Evolutionary conservation across 345 rosid genomes (phyloP), one percentile per base, ranked within the genome.

Genomic region (Eucalyptus cladocalyx): DNA sequence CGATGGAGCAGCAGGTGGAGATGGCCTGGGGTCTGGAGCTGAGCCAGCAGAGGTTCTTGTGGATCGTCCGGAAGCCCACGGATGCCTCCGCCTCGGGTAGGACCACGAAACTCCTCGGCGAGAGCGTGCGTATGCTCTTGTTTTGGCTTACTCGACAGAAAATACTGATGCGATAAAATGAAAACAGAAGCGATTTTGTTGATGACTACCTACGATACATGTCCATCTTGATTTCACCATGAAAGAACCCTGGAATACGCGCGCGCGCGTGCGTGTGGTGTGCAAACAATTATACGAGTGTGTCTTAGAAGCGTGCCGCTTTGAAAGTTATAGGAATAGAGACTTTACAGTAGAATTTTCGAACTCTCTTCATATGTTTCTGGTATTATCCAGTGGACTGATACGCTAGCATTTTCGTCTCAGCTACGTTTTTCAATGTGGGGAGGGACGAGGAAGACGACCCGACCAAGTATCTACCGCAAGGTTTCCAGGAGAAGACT

Each of bases 21-120:
- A 81, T 93, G 86, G 95, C 94, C 1, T 90, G 91, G 91, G 95
- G 94, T 23, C 86, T 94, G 15, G 94, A 93, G 87, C 86, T 91
- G 86, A 92, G 95, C 88, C 86, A 81, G 42, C 95, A 94, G 32
- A 90, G 92, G 53, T 94, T 93, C 89, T 17, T 93, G 34, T 94
- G 94, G 94, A 94, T 94, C 62, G 91, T 90, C 0, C 92, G 94
- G 19, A 88, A 23, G 80, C 94, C 95, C 3, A 76, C 86, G 6
- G 91, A 91, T 26, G 89, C 83, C 15, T 85, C 62, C 9, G 47
- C 83, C 50, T 87, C 87, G 24, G 89, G 89, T 37, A 62, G 24
- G 30, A 76, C 45, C 81, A 21, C 21, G 43, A 34, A 69, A 69
- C 26, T 69, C 43, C 42, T 18, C 42, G 48, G 26, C 16, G 3